Percentiles rank a stretch among this genome's conserved stretches.
These are phyloP conservation scores for Isoetes taiwanensis DNA, from an alignment of 75 land plant species.

Conservation along the genomic window DNA sequence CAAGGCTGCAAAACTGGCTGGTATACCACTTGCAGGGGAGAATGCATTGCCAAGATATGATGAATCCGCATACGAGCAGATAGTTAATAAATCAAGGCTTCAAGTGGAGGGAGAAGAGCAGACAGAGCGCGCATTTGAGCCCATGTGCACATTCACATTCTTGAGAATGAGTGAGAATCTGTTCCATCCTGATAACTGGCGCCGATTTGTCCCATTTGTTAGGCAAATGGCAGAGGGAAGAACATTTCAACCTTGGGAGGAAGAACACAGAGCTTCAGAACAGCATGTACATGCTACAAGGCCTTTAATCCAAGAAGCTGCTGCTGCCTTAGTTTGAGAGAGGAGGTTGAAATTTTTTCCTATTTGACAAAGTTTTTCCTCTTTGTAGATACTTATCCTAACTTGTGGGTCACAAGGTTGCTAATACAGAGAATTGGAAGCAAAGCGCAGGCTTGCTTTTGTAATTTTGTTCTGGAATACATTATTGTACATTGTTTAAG, in stretches of 20 bases:
- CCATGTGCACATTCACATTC: slow-evolving; percentile 59
- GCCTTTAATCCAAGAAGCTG: slow-evolving; percentile 28
- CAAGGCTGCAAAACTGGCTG: slow-evolving; percentile 38
- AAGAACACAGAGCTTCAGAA: slow-evolving; percentile 16
- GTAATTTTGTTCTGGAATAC: no score
- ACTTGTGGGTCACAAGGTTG: no score
- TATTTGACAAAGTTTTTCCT: no score
- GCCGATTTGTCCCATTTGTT: slow-evolving; percentile 47
- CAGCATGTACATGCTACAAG: slow-evolving; percentile 16
- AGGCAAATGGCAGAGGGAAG: slow-evolving; percentile 45
- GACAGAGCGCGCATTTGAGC: slow-evolving; percentile 20
- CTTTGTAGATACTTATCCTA: no score
- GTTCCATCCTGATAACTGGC: slow-evolving; percentile 52
- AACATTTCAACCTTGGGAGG: slow-evolving; percentile 40
- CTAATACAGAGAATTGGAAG: no score
- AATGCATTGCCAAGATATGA: slow-evolving; percentile 76
- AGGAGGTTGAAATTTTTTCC: no score
- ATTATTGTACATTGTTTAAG: no score
- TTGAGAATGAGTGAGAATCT: slow-evolving; percentile 56
- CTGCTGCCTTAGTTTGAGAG: slow-evolving; percentile 18
- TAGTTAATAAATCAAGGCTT: slow-evolving; percentile 28
- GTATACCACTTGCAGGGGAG: slow-evolving; percentile 68
- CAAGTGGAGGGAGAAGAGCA: slow-evolving; percentile 11
- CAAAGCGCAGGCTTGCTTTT: no score
- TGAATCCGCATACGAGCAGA: slow-evolving; percentile 52